Evolutionary conservation across 768 basidiomycete species (phyloP).

Genomic region (Leccinum subgranulosum): DNA sequence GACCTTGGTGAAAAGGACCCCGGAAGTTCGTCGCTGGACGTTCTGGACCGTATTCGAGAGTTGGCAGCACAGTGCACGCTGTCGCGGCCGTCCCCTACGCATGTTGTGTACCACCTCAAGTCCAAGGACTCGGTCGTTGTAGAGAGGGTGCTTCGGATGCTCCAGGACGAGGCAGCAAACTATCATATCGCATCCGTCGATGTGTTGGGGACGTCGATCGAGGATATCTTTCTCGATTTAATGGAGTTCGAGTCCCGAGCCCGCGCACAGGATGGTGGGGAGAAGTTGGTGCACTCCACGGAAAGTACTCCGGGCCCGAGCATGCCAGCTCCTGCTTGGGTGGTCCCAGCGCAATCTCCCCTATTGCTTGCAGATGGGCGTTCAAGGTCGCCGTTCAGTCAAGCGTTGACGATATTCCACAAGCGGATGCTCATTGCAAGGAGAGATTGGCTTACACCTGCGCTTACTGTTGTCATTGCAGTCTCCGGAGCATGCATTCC

Average conservation of each 20-base stretch:
- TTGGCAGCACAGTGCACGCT: slow-evolving; percentile 46
- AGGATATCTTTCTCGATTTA: slow-evolving; percentile 76
- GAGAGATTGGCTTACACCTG: slow-evolving; percentile 65
- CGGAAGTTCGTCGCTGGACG: slow-evolving; percentile 14
- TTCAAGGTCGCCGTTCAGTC: slow-evolving; percentile 52
- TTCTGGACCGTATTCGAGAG: slow-evolving; percentile 42
- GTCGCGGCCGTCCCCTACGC: slow-evolving; percentile 41
- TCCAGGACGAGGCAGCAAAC: slow-evolving; percentile 43
- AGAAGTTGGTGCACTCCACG: slow-evolving; percentile 16
- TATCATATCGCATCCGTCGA: slow-evolving; percentile 55
- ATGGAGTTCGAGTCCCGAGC: slow-evolving; percentile 44
- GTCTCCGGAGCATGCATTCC: slow-evolving; percentile 67
- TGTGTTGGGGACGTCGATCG: slow-evolving; percentile 70
- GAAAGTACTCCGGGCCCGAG: not conserved
- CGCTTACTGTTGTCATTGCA: slow-evolving; percentile 51
- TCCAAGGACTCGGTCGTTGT: slow-evolving; percentile 56
- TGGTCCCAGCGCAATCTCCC: not conserved
- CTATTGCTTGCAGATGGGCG: slow-evolving; percentile 45
- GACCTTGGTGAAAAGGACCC: slow-evolving; percentile 30
- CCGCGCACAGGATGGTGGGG: slow-evolving; percentile 25
- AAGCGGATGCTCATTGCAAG: slow-evolving; percentile 64
- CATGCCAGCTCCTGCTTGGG: not conserved
- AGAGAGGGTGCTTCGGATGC: slow-evolving; percentile 49
- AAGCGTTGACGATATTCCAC: slow-evolving; percentile 70
- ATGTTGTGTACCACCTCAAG: slow-evolving; percentile 54